These are phyloP conservation scores for Tuber indicum DNA, from an alignment of 495 filamentous ascomycete species.

Conservation along the genomic window DNA sequence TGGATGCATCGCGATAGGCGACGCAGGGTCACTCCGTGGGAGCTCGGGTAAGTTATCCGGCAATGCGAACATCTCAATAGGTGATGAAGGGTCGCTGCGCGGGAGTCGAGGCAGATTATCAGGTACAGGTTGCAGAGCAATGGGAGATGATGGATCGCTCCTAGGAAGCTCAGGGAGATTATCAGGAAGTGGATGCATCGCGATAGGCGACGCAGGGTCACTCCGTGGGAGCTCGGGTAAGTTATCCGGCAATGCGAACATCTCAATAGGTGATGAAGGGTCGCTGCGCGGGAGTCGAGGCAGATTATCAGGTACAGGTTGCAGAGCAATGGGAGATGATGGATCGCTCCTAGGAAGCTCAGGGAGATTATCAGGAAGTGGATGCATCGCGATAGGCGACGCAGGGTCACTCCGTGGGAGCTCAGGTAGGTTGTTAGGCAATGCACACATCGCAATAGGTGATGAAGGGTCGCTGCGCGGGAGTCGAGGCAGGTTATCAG, in stretches of 20 bases:
- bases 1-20: slow-evolving; percentile 1
- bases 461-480: too few species aligned
- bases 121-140: background rate
- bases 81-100: slow-evolving; percentile 4
- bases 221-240: slow-evolving; percentile 19
- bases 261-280: background rate
- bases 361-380: background rate
- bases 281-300: slow-evolving; percentile 15
- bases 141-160: background rate
- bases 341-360: background rate
- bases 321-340: background rate
- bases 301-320: background rate
- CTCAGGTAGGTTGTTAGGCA: slow-evolving; percentile 14
- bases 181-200: background rate
- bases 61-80: background rate
- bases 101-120: slow-evolving; percentile 19
- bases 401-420: slow-evolving; percentile 14
- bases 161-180: background rate
- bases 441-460: background rate
- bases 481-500: too few species aligned
- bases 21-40: slow-evolving; percentile 10
- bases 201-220: slow-evolving; percentile 8
- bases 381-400: background rate
- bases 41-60: slow-evolving; percentile 19
- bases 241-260: background rate